phyloP scores from a whole-genome alignment of 2,329 filamentous ascomycete genomes.

The Colletotrichum sp. region DNA sequence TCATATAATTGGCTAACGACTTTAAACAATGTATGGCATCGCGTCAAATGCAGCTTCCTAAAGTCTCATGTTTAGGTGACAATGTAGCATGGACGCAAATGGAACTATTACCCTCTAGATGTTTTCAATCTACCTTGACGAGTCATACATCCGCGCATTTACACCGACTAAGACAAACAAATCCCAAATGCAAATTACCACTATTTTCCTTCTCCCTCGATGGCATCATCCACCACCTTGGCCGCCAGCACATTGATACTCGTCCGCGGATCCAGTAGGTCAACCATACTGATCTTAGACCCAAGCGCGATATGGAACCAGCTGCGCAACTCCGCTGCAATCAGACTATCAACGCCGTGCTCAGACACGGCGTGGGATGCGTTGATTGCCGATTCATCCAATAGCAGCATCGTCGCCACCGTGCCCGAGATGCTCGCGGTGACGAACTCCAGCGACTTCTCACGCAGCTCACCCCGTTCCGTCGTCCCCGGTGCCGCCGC shows the following conservation, averaged over 20 bases:
- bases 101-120: accelerated
- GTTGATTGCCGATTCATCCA: neutral
- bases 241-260: neutral
- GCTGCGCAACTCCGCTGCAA: neutral
- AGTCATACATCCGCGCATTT: accelerated
- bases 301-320: neutral
- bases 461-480: neutral
- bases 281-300: neutral
- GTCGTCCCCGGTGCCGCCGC: neutral
- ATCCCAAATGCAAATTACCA: neutral
- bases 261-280: neutral
- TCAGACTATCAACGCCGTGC: neutral
- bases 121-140: accelerated
- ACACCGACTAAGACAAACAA: accelerated
- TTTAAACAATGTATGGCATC: accelerated
- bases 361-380: accelerated
- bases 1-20: too few species aligned
- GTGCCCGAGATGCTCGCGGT: neutral
- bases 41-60: accelerated
- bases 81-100: too few species aligned
- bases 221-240: neutral
- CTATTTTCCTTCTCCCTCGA: neutral
- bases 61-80: too few species aligned
- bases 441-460: accelerated
- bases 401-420: neutral